Evolutionary conservation across 306 rosid genomes (phyloP), one percentile per base, ranked within the genome.

Genomic region (Prunus campanulata): DNA sequence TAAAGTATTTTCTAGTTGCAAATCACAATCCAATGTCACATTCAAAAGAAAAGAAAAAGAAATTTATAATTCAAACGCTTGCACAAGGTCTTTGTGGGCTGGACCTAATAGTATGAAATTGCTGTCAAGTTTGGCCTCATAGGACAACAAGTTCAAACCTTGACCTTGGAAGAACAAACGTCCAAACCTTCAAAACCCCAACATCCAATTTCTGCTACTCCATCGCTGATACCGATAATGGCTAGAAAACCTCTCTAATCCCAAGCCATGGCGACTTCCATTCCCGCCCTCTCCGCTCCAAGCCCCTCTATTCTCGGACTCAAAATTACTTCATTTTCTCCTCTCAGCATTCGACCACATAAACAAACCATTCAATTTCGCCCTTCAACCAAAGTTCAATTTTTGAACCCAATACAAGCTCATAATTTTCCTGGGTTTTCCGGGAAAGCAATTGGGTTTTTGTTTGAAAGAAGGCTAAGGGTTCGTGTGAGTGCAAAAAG

Each of bases 261-360:
- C 46, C 57, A 70, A 66, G 70, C 81, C 78, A 90, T 92, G 97
- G 25, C 90, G 70, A 80, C 82, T 72, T 46, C 91, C 50, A 29
- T 79, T 73, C 81, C 84, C 46, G 25, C 78, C 66, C 85, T 90
- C 73, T 47, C 86, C 66, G 78, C 84, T 60, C 80, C 77, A 49
- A 82, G 8, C 66, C 69, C 84, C 62, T 78, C 90, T 32, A n/a
- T 77, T 77, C 84, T 86, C 80, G 83, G 83, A 49, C 77, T 49
- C 83, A 75, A 52, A 55, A 2, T 52, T 2, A 11, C 83, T 72
- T 66, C 83, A 3, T 75, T 71, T 55, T 70, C 87, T 77, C 71
- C 61, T 66, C 83, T 25, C 67, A 13, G 70, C 63, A 0, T 39
- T 59, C 78, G 66, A 35, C 51, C 57, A 32, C 75, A 65, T 35